These are phyloP conservation scores for Pseudozyma sp. DNA, from an alignment of 1,284 basidiomycete genomes.

Conservation along the genomic window DNA sequence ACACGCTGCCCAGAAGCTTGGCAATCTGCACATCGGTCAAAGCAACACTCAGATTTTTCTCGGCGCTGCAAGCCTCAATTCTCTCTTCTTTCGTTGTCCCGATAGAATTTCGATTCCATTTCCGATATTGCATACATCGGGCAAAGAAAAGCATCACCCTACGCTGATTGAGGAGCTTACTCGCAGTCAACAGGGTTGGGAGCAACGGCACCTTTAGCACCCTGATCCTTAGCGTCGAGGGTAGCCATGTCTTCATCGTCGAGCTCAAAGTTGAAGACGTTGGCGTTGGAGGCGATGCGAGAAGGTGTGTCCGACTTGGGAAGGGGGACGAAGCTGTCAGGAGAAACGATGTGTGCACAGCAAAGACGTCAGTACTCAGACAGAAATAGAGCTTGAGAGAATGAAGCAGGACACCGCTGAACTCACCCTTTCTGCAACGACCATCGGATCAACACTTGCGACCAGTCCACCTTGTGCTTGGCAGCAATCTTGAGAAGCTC, in stretches of 20 bases:
- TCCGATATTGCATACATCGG: not conserved
- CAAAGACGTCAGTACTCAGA: too few species aligned
- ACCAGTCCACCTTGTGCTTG: constrained; percentile 47
- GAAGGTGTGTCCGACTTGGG: constrained; percentile 53
- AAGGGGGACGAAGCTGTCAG: constrained; percentile 30
- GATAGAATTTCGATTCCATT: not conserved
- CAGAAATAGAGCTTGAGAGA: too few species aligned
- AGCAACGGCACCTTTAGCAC: constrained; percentile 38
- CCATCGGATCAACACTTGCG: constrained; percentile 47
- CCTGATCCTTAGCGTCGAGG: constrained; percentile 43
- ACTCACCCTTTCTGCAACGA: constrained; percentile 36
- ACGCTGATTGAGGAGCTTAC: not conserved
- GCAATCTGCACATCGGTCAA: not conserved
- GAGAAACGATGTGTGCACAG: too few species aligned
- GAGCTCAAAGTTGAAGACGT: constrained; percentile 44
- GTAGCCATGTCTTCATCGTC: constrained; percentile 41
- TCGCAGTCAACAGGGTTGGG: constrained; percentile 39
- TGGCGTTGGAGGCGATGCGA: constrained; percentile 51
- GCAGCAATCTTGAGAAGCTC: constrained; percentile 35
- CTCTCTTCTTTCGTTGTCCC: not conserved
- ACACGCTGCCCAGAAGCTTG: not conserved
- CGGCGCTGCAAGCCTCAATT: not conserved
- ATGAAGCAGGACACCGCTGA: too few species aligned
- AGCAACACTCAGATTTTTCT: too few species aligned
- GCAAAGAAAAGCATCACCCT: not conserved